These are phyloP conservation scores for Phascolomyces articulosus DNA, from an alignment of 371 early-diverging fungal species.

Conservation along the genomic window DNA sequence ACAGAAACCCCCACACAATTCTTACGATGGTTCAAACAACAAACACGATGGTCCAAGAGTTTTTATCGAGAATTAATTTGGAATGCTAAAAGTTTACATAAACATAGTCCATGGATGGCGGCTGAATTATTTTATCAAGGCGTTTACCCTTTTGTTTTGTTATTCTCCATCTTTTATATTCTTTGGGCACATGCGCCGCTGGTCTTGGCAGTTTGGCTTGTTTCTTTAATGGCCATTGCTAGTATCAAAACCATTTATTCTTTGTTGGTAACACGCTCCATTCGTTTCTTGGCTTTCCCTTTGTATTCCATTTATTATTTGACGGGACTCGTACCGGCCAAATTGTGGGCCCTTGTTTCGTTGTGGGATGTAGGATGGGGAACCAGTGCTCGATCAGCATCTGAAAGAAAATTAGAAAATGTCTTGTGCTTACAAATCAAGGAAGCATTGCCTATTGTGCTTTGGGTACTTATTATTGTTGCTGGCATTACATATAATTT, in stretches of 20 bases:
- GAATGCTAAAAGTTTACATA: conserved; percentile 57
- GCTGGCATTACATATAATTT: conserved; percentile 43
- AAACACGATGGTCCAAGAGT: conserved; percentile 73
- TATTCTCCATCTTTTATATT: conserved; percentile 58
- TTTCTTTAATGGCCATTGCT: conserved; percentile 47
- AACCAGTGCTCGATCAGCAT: conserved; percentile 51
- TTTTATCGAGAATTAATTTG: conserved; percentile 68
- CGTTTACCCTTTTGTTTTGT: conserved; percentile 65
- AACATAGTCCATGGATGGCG: conserved; percentile 71
- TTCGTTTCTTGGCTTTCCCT: conserved; percentile 55
- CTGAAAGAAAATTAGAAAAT: conserved; percentile 44
- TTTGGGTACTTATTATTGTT: conserved; percentile 33
- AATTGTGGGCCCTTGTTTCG: conserved; percentile 59
- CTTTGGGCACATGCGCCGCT: conserved; percentile 38
- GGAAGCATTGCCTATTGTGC: conserved; percentile 42
- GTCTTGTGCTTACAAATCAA: conserved; percentile 36
- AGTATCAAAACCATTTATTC: conserved; percentile 56
- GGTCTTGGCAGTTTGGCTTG: conserved; percentile 52
- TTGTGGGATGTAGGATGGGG: conserved; percentile 69
- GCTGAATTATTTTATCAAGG: conserved; percentile 66
- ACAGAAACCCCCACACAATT: conserved; percentile 65
- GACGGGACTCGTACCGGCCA: conserved; percentile 61
- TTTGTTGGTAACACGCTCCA: conserved; percentile 31
- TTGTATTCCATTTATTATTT: conserved; percentile 58
- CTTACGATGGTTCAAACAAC: conserved; percentile 69